Conservation (phyloP, 2,329 filamentous ascomycete species). For the Byssothecium circinans region DNA sequence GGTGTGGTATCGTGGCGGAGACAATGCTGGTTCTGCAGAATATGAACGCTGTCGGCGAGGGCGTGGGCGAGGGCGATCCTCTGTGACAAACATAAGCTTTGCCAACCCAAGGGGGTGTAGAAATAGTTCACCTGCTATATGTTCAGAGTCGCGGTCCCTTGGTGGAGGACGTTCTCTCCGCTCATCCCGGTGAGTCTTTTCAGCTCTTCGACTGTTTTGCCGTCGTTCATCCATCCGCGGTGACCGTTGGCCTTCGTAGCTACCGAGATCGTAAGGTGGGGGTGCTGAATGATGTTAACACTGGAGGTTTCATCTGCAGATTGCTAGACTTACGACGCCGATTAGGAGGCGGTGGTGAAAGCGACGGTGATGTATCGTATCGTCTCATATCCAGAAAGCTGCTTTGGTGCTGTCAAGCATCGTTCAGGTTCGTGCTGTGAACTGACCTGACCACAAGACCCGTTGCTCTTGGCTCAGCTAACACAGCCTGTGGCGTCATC, state of each 20-base stretch:
- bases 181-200: not conserved
- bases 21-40: conserved; percentile 23
- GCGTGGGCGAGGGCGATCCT: conserved; percentile 15
- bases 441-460: not conserved
- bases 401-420: not conserved
- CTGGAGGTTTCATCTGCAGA: too few relatives aligned
- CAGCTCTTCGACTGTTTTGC: not conserved
- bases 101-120: not conserved
- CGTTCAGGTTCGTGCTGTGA: not conserved
- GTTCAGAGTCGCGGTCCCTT: not conserved
- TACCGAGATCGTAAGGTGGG: not conserved
- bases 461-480: too few relatives aligned
- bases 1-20: conserved; percentile 4
- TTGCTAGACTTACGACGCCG: not conserved
- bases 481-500: not conserved
- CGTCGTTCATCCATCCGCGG: not conserved
- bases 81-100: not conserved
- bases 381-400: not conserved
- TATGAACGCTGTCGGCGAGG: conserved; percentile 12
- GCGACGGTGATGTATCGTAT: not conserved
- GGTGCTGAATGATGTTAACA: not conserved
- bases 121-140: not conserved
- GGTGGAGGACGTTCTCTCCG: not conserved
- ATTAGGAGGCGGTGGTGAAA: not conserved
- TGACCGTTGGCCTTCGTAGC: not conserved